A percentile compares a stretch with the other conserved stretches of the same genome.
Conservation (phyloP, 805 yeast genomes). For the Schizosaccharomyces cryophilus region DNA sequence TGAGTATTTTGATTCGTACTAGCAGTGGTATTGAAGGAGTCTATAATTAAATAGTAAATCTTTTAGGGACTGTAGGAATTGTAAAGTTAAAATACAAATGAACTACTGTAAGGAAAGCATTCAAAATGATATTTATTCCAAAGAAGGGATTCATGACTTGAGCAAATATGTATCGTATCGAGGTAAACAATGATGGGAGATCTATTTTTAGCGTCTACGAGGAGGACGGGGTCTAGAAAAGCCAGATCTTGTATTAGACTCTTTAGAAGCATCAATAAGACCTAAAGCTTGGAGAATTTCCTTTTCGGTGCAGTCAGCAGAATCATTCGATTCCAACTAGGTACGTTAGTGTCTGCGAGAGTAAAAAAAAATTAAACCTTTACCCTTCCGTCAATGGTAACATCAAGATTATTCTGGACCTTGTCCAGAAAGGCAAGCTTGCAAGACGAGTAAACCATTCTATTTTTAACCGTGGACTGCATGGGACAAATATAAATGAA, state of each 20-base stretch:
- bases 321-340: constrained; percentile 12
- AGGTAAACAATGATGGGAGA: not conserved
- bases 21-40: not conserved
- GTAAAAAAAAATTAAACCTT: too few relatives aligned
- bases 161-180: not conserved
- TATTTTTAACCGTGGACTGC: constrained; percentile 64
- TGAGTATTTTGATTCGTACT: not conserved
- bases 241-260: constrained; percentile 4
- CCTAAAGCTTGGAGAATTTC: not conserved
- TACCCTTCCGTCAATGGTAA: constrained; percentile 9
- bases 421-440: constrained; percentile 16
- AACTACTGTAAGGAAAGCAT: too few relatives aligned
- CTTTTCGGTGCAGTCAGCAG: constrained; percentile 9
- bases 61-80: too few relatives aligned
- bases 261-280: not conserved
- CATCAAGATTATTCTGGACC: constrained; percentile 9
- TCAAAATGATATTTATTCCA: too few relatives aligned
- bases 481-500: constrained; percentile 80
- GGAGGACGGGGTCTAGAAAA: constrained; percentile 10
- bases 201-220: constrained; percentile 5
- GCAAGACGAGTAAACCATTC: constrained; percentile 81
- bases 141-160: too few relatives aligned
- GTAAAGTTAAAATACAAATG: too few relatives aligned
- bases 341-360: not conserved
- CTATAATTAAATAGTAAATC: not conserved